Percentiles rank a stretch among this genome's conserved stretches.
Evolutionary conservation across 2,329 filamentous ascomycete genomes (phyloP).

Genomic region (Pestalotiopsis sp.): DNA sequence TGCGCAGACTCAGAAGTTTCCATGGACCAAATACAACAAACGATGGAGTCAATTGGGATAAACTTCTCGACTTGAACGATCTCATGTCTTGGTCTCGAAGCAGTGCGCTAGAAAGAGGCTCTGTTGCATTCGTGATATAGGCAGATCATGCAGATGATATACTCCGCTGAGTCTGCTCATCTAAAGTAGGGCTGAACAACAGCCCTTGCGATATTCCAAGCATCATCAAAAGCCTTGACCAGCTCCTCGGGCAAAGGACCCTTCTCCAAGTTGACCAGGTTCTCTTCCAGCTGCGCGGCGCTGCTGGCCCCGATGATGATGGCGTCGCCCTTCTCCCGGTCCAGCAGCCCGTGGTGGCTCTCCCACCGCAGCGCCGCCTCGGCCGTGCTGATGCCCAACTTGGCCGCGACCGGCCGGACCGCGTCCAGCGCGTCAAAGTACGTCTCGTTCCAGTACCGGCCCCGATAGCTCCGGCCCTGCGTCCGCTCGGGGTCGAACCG

Average conservation of each 20-base stretch:
- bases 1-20: too few species aligned
- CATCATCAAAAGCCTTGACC: slow-evolving; percentile 9
- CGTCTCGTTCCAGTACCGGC: slow-evolving; percentile 12
- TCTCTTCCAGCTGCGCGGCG: slow-evolving; percentile 9
- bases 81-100: neutral
- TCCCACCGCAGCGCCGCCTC: slow-evolving; percentile 16
- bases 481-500: slow-evolving; percentile 11
- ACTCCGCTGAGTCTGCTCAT: neutral
- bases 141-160: too few species aligned
- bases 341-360: slow-evolving; percentile 9
- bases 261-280: slow-evolving; percentile 4
- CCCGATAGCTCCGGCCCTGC: slow-evolving; percentile 7
- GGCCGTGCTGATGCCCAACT: slow-evolving; percentile 11
- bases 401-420: slow-evolving; percentile 2
- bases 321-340: slow-evolving; percentile 9
- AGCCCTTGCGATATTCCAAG: neutral
- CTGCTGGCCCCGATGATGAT: slow-evolving; percentile 13
- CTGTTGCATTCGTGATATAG: too few species aligned
- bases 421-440: slow-evolving; percentile 16
- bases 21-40: too few species aligned
- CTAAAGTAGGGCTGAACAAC: slow-evolving; percentile 7
- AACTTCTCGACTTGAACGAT: too few species aligned
- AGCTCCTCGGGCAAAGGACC: slow-evolving; percentile 7
- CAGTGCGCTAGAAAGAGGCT: too few species aligned
- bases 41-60: too few species aligned